Percentiles rank a stretch among this genome's conserved stretches.
phyloP scores from a whole-genome alignment of 306 rosid species.

The Malus asiatica region DNA sequence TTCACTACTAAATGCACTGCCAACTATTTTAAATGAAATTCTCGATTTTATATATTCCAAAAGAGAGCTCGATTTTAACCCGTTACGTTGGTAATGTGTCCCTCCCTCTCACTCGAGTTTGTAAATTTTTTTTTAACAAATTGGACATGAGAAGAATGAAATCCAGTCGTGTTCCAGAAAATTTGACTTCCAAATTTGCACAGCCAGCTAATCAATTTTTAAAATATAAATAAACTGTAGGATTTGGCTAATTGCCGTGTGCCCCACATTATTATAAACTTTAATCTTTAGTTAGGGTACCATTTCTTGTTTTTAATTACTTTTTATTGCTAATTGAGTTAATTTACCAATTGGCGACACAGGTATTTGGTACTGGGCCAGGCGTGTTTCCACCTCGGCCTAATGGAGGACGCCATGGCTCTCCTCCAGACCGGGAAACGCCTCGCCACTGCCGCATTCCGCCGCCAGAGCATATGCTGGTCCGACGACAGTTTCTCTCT shows the following conservation, averaged over 20 bases:
- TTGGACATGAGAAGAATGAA: neutral
- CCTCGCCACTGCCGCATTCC: slow-evolving; percentile 79
- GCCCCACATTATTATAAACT: neutral
- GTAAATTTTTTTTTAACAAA: neutral
- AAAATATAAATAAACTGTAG: neutral
- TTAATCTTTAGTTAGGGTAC: neutral
- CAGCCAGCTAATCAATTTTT: neutral
- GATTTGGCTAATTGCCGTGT: no score
- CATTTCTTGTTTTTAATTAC: neutral
- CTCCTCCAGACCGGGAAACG: slow-evolving; percentile 94
- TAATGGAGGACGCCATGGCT: slow-evolving; percentile 95
- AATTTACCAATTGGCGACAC: neutral
- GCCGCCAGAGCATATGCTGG: slow-evolving; percentile 83
- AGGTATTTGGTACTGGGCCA: slow-evolving; percentile 84
- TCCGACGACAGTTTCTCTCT: slow-evolving; percentile 78
- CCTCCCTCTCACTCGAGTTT: no score
- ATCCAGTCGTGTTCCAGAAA: neutral
- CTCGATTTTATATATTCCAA: neutral
- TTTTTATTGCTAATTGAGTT: neutral
- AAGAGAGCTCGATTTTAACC: neutral
- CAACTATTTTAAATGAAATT: neutral
- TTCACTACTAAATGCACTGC: neutral
- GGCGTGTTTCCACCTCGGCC: slow-evolving; percentile 88
- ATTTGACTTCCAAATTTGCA: neutral
- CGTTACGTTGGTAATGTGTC: no score